Base-by-base conservation (phyloP, 352 stramenopile genomes). In the Phytopythium kandeliae region DNA sequence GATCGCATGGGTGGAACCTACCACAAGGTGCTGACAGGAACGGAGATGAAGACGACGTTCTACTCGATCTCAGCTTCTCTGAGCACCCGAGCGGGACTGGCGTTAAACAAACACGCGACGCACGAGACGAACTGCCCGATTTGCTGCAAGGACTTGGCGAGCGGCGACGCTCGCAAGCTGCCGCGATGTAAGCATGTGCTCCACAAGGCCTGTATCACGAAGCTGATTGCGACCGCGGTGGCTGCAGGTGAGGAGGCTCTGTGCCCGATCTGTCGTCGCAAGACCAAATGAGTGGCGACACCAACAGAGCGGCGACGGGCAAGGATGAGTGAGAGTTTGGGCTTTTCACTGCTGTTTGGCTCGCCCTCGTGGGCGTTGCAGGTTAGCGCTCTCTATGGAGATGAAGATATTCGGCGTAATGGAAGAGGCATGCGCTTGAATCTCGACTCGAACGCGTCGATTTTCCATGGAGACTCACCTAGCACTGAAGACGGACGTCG, bases 41-140 rank as follows among this genome's bases (percentile, higher is more conserved):
- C 70, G 7, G 84, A 92, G 45, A 52, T 92, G 28, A 86, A 86
- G 58, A 58, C 69, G n/a, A 85, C 77, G 31, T 91, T 94, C 43
- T 67, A 77, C 55, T 69, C 65, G 17, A 94, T 92, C 45, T 89
- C 77, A 2, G 77, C 78, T 8, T 91, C 84, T 21, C 49, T 92
- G 31, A 72, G 71, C 37, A 82, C 70, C 19, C 70, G 68, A 38
- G 66, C 66, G 17, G 43, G 43, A 2, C 26, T 49, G 0, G 43
- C 43, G 26, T 17, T 49, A 2, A 33, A 1, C 17, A 25, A 49
- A 5, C 12, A 34, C 17, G 3, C 26, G 7, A 24, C 43, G 8
- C 43, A 49, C 26, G 43, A 49, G 4, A 26, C 13, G 7, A 17
- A 17, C 0, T 49, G 26, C 8, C 43, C 26, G 2, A 49, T 49